Evolutionary conservation across 108 stramenopile species (phyloP), one percentile per base, ranked within the genome.

Genomic region (Cyclotella cryptica): DNA sequence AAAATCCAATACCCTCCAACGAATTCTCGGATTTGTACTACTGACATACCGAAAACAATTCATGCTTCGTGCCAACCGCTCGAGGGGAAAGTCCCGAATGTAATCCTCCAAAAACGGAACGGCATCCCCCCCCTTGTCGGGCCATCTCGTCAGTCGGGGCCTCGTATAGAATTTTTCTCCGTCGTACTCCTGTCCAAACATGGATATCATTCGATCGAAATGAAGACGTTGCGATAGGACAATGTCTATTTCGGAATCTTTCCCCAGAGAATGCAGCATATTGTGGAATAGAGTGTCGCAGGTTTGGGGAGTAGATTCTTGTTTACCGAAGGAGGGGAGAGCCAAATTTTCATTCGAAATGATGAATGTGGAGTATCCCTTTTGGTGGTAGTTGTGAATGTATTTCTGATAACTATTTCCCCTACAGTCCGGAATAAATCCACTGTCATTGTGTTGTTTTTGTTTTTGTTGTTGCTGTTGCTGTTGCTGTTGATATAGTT

Each of bases 291-390:
- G 3, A 1, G 3, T 10, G 13, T 1, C 26, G 26, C 65, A 66
- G 13, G 65, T 35, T 8, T 66, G 5, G 8, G 26, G 11, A 1
- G 10, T 26, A 0, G 26, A 7, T 24, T 13, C 46, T 35, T 35
- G 4, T 1, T 3, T 40, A 21, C 65, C 65, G 24, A 66, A 66
- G 21, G 65, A 11, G 0, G 65, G 65, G 3, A 66, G 22, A 14
- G 65, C 65, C n/a, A 66, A 27, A 47, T 66, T 66, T 47, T 66
- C 65, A 27, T 66, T 66, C 6, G 65, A 66, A 46, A 66, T 47
- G 5, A 66, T 24, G 24, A 66, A 66, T 14, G 19, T 10, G 19
- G 65, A 35, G 15, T 12, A 13, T 10, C 45, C 44, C 19, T 46
- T 10, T 11, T 66, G 3, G 65, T 26, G 22, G 65, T 66, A 66